Evolutionary conservation across 768 basidiomycete species (phyloP).

Genomic region (Xerocomellus chrysenteron): DNA sequence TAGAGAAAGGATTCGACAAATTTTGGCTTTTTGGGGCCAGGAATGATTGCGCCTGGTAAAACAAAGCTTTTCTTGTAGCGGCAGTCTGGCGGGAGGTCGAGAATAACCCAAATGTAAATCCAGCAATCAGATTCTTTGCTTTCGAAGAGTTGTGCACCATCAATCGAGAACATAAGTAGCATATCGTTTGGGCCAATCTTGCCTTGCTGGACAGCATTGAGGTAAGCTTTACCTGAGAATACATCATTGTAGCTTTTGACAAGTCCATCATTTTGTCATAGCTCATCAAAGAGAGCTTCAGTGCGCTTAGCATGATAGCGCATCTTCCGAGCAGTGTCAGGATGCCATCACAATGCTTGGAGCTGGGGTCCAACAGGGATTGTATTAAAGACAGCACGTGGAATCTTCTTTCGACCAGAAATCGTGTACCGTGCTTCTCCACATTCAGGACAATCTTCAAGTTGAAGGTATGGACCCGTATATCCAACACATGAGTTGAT

Average conservation of each 20-base stretch:
- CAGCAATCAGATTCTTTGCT: conserved; percentile 17
- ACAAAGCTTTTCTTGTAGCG: background rate
- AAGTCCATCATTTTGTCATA: background rate
- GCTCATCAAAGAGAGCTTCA: background rate
- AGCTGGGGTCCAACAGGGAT: background rate
- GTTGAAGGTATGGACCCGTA: background rate
- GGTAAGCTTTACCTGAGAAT: background rate
- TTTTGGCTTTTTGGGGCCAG: conserved; percentile 36
- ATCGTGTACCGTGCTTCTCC: too few relatives aligned
- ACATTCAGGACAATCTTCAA: background rate
- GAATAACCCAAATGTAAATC: conserved; percentile 39
- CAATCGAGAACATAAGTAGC: conserved; percentile 1
- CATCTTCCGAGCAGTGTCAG: background rate
- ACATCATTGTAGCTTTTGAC: background rate
- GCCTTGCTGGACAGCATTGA: background rate
- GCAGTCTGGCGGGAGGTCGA: conserved; percentile 3
- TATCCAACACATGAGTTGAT: background rate
- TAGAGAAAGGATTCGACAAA: conserved; percentile 27
- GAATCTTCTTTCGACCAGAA: too few relatives aligned
- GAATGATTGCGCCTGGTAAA: conserved; percentile 4
- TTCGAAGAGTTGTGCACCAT: conserved; percentile 41
- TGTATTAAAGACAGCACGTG: background rate
- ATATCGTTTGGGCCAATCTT: background rate
- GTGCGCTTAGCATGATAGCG: background rate
- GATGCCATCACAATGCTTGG: background rate